These are phyloP conservation scores for Fusarium zealandicum DNA, from an alignment of 2,329 filamentous ascomycete species.

Conservation along the genomic window DNA sequence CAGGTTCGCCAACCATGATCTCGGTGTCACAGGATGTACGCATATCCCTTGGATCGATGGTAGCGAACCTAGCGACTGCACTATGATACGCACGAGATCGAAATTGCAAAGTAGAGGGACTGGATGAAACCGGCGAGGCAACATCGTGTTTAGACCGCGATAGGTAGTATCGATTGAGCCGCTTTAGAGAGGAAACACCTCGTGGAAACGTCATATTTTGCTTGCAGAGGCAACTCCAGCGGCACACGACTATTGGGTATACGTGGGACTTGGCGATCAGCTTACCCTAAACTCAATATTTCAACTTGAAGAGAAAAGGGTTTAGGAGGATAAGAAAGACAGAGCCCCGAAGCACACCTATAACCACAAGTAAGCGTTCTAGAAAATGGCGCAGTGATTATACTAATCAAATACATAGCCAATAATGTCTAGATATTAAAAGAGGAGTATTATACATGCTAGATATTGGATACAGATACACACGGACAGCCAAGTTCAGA, in stretches of 20 bases:
- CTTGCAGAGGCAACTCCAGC: neutral
- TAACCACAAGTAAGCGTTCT: too few relatives aligned
- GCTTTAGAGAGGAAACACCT: too few relatives aligned
- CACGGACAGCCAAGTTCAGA: neutral
- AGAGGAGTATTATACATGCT: conserved; percentile 13
- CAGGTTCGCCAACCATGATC: conserved; percentile 21
- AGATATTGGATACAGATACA: conserved; percentile 11
- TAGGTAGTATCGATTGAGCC: too few relatives aligned
- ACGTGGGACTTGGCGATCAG: neutral
- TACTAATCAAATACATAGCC: neutral
- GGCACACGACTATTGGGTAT: neutral
- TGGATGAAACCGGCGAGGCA: too few relatives aligned
- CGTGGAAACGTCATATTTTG: neutral
- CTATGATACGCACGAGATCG: conserved; percentile 11
- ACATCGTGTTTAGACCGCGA: too few relatives aligned
- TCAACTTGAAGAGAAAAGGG: neutral
- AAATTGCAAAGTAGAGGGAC: neutral
- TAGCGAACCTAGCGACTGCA: conserved; percentile 20
- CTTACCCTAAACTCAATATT: neutral
- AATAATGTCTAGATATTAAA: conserved; percentile 4
- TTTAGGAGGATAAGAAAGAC: too few relatives aligned
- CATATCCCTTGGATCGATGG: conserved; percentile 10
- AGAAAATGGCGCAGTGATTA: neutral
- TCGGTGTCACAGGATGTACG: conserved; percentile 13
- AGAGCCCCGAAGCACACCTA: too few relatives aligned